Evolutionary conservation across 1,284 basidiomycete genomes (phyloP), one percentile per base, ranked within the genome.

Genomic region (Cutaneotrichosporon cyanovorans): DNA sequence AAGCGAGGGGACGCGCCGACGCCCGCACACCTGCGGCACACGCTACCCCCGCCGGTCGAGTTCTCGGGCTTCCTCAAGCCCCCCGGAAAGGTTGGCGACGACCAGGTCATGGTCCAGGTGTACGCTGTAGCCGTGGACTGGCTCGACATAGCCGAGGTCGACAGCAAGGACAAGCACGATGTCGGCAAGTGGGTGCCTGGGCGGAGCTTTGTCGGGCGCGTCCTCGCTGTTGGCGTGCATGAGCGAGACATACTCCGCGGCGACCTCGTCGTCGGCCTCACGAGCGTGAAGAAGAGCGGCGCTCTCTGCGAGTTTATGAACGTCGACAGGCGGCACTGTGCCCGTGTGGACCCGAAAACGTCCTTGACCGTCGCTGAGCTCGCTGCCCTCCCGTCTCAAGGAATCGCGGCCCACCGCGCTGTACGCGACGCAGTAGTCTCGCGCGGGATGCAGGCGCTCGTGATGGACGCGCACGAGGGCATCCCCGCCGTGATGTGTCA

Each of bases 261-360:
- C 8, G 88, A 92, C 59, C 85, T 87, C 80, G 83, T 90, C 10
- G 74, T 86, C 49, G 88, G 87, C 10, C 59, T 90, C 46, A 61
- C 83, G 60, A 84, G 88, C 59, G 74, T 85, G 15, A 87, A 39
- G 32, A 56, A 89, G 85, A 82, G 80, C 56, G 87, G 87, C 40
- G 85, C 84, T 5, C 76, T 91, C 15, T 77, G 85, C 19, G 85
- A 92, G 70, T 91, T 87, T 71, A 77, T 91, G 40, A 73, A 85
- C 19, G 77, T 84, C 14, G 86, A 91, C 62, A 79, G 85, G 28
- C 81, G 83, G 57, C 78, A 84, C n/a, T 67, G 89, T 1, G 79
- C 82, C 53, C 78, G 82, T 9, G 78, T 82, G 12, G 83, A 85
- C 7, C 30, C 54, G 45, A 52, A 56, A 28, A 60, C 64, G 3